Base-by-base conservation (phyloP, 2,329 filamentous ascomycete genomes). In the Trichoderma endophyticum region DNA sequence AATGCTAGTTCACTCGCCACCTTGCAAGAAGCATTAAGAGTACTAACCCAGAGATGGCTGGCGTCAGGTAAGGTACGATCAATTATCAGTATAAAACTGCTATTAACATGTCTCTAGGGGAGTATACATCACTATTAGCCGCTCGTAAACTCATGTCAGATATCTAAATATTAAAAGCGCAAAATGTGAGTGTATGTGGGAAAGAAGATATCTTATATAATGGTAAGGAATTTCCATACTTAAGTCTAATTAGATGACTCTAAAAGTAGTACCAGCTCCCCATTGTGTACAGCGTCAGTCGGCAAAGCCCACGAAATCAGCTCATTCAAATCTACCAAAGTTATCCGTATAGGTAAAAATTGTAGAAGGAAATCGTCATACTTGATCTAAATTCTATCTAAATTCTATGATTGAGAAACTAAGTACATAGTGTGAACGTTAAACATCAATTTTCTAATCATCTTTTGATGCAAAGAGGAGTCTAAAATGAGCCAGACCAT, bases 41-140 rank as follows among this genome's bases (percentile, higher is more conserved):
- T 9, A n/a, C 39, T 43, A n/a, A 43, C 39, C 9, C 15, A 43
- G 39, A 43, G 39, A 0, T 43, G 39, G 39, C 39, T n/a, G 15
- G 39, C 39, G 1, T 43, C 39, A 43, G 39, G 39, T 43, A n/a
- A 43, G 39, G 3, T 9, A 9, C 1, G 4, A n/a, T 9, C 1
- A 9, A 43, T n/a, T 2, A 4, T 4, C 0, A 9, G 39, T 43
- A 15, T n/a, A 39, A 43, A 43, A 0, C 7, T 3, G 0, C 1
- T n/a, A 43, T 43, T 43, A 43, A 43, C 39, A n/a, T 9, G 39
- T 43, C 7, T n/a, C 4, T 3, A 43, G 39, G 18, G 7, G 39
- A 43, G 18, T 43, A 43, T 43, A 4, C 3, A 0, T 43, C 39
- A 43, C 7, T 43, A 43, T 43, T 43, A 43, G 39, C 39, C 15